phyloP scores from a whole-genome alignment of 1,284 basidiomycete species.

The Xanthoconium separans region DNA sequence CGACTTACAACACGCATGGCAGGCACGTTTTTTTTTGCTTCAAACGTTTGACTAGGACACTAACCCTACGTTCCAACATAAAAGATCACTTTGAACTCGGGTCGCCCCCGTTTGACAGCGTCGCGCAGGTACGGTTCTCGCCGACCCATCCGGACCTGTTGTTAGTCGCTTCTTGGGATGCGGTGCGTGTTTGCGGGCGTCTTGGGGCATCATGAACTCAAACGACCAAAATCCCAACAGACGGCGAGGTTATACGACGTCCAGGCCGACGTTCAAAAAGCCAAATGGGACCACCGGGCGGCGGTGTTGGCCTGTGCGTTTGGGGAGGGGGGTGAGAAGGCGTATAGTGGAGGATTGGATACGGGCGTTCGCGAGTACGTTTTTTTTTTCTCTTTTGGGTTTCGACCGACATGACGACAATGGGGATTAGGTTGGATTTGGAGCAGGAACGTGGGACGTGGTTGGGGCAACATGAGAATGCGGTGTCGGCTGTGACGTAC shows the following conservation, averaged over 20 bases:
- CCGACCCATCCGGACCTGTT: constrained; percentile 74
- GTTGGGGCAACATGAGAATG: constrained; percentile 66
- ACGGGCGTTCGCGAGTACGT: constrained; percentile 66
- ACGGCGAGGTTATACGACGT: constrained; percentile 75
- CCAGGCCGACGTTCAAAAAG: constrained; percentile 59
- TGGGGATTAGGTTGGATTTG: constrained; percentile 55
- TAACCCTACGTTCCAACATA: not conserved
- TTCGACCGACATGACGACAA: no score
- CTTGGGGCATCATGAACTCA: not conserved
- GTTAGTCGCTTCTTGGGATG: constrained; percentile 86
- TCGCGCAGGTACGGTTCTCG: constrained; percentile 81
- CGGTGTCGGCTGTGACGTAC: constrained; percentile 64
- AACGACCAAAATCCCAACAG: constrained; percentile 39
- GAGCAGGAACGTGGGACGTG: constrained; percentile 57
- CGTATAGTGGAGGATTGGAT: constrained; percentile 75
- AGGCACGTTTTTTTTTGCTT: constrained; percentile 10
- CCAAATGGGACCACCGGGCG: constrained; percentile 77
- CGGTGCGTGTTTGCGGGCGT: constrained; percentile 43
- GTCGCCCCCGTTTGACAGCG: constrained; percentile 81
- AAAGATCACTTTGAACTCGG: constrained; percentile 52
- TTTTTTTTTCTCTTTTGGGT: no score
- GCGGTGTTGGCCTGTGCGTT: constrained; percentile 70
- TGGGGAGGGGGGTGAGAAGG: constrained; percentile 58
- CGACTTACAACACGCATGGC: constrained; percentile 16
- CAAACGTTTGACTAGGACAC: not conserved